These are phyloP conservation scores for Acephala macrosclerotiorum DNA, from an alignment of 2,329 filamentous ascomycete genomes.

Conservation along the genomic window DNA sequence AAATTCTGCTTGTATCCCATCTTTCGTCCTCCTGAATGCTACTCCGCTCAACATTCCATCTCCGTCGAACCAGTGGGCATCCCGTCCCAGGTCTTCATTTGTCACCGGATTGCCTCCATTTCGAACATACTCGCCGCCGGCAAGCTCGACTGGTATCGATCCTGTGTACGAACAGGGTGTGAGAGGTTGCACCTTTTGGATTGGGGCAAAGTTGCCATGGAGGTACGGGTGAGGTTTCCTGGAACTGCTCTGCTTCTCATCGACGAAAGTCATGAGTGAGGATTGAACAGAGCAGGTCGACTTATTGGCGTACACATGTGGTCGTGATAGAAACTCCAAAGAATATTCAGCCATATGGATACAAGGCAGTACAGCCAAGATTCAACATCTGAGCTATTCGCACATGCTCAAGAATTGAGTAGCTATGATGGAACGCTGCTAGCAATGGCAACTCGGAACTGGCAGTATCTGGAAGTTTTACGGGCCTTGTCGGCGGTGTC, in stretches of 20 bases:
- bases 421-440: conserved; percentile 3
- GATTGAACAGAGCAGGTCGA: conserved; percentile 32
- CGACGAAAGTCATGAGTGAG: conserved; percentile 35
- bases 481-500: conserved; percentile 8
- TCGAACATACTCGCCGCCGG: conserved; percentile 74
- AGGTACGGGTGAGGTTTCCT: conserved; percentile 55
- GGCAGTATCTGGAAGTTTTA: background rate
- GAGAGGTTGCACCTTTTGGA: conserved; percentile 60
- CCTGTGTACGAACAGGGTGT: conserved; percentile 65
- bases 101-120: conserved; percentile 75
- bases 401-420: background rate
- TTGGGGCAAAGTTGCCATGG: conserved; percentile 74
- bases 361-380: conserved; percentile 10
- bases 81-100: conserved; percentile 65
- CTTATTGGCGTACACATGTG: conserved; percentile 19
- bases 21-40: conserved; percentile 57
- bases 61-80: conserved; percentile 78
- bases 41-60: conserved; percentile 79
- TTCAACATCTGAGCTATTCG: conserved; percentile 14
- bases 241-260: conserved; percentile 34
- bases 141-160: conserved; percentile 67
- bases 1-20: conserved; percentile 63
- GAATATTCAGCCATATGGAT: conserved; percentile 10
- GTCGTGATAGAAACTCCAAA: background rate
- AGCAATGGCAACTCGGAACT: background rate